phyloP scores from a whole-genome alignment of 441 rosid species.

The Adansonia madagascariensis region DNA sequence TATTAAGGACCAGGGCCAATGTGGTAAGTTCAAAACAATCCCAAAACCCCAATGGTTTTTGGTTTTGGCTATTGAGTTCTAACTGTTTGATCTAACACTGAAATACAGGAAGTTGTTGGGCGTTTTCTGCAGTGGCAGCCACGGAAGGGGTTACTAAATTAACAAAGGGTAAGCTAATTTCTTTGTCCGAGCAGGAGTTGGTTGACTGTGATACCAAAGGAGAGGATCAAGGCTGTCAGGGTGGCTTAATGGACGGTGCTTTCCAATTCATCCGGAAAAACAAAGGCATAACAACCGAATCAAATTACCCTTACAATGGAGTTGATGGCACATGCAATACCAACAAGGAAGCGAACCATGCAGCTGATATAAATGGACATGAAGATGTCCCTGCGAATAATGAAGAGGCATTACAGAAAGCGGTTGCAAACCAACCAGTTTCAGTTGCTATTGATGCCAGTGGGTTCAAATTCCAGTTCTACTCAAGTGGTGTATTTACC shows the following conservation, averaged over 20 bases:
- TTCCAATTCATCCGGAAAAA: constrained; percentile 10
- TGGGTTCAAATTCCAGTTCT: no score
- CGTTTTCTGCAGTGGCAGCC: constrained; percentile 19
- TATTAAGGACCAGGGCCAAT: not conserved
- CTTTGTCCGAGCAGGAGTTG: not conserved
- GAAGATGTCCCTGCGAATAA: no score
- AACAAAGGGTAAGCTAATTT: constrained; percentile 5
- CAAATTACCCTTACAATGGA: not conserved
- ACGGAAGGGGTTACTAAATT: constrained; percentile 19
- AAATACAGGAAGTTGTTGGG: constrained; percentile 5
- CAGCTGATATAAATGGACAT: no score
- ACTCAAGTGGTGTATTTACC: no score
- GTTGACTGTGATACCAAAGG: constrained; percentile 19
- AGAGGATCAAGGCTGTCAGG: not conserved
- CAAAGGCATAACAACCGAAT: not conserved
- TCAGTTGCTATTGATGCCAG: not conserved
- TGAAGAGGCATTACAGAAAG: not conserved
- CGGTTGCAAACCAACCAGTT: not conserved
- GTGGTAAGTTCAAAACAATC: not conserved
- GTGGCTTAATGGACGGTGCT: not conserved
- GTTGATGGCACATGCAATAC: not conserved
- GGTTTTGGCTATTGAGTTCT: not conserved
- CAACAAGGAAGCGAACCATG: no score
- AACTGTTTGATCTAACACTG: not conserved
- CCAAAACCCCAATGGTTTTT: not conserved